A percentile compares a stretch with the other conserved stretches of the same genome.
phyloP scores from a whole-genome alignment of 345 rosid species.

The Bruguiera gymnorhiza region DNA sequence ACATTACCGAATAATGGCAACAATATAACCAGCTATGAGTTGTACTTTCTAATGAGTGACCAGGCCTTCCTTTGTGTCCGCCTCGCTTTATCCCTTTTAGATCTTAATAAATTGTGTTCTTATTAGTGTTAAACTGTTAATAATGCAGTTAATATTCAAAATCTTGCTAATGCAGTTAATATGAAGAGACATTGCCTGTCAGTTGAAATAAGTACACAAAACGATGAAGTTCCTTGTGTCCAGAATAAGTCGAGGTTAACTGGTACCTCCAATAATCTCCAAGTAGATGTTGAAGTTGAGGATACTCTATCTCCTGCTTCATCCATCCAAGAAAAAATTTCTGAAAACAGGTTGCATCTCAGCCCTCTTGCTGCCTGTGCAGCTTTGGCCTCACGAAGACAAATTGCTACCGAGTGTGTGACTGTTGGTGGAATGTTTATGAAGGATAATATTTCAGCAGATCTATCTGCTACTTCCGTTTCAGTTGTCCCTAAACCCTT shows the following conservation, averaged over 20 bases:
- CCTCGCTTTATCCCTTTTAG: too few species aligned
- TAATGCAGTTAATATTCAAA: too few species aligned
- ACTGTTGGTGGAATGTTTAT: slow-evolving; percentile 9
- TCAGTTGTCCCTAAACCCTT: slow-evolving; percentile 11
- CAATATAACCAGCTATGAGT: too few species aligned
- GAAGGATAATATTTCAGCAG: slow-evolving; percentile 1
- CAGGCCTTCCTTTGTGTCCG: too few species aligned
- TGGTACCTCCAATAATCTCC: slow-evolving; percentile 6
- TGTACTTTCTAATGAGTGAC: too few species aligned
- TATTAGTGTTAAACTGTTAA: too few species aligned
- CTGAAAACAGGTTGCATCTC: slow-evolving; percentile 18
- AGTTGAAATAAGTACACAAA: background rate
- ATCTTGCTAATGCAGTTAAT: slow-evolving; percentile 12
- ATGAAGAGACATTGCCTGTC: slow-evolving; percentile 1
- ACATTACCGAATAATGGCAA: too few species aligned
- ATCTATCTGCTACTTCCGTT: slow-evolving; percentile 10
- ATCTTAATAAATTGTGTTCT: too few species aligned
- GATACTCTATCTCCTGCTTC: slow-evolving; percentile 6
- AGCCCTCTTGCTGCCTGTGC: slow-evolving; percentile 38
- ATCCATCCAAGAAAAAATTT: slow-evolving; percentile 16
- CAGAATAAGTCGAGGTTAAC: slow-evolving; percentile 2
- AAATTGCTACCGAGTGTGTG: slow-evolving; percentile 7
- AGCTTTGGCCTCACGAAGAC: slow-evolving; percentile 25
- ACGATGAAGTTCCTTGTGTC: slow-evolving; percentile 8
- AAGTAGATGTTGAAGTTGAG: slow-evolving; percentile 7